Evolutionary conservation across 495 filamentous ascomycete genomes (phyloP).

Genomic region (Mycothermus thermophilus): DNA sequence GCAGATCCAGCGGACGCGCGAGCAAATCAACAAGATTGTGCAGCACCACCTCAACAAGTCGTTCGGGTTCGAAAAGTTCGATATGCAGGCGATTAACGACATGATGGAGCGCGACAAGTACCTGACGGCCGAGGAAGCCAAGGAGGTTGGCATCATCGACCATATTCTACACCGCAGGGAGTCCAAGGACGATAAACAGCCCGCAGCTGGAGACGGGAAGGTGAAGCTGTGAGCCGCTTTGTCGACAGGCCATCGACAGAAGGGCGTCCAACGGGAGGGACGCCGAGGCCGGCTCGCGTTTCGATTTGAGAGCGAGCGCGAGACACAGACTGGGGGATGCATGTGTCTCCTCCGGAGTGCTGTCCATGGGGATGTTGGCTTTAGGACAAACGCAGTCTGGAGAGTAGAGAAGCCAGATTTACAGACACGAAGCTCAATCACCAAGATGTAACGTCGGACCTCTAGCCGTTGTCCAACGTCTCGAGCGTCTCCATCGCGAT

Average conservation of each 20-base stretch:
- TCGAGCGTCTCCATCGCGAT: no score
- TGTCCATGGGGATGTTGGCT: no score
- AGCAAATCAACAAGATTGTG: slow-evolving; percentile 83
- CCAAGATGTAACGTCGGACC: no score
- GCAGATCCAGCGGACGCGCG: slow-evolving; percentile 79
- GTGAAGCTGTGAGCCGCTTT: slow-evolving; percentile 11
- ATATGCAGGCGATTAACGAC: slow-evolving; percentile 70
- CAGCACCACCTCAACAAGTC: slow-evolving; percentile 69
- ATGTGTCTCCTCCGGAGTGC: no score
- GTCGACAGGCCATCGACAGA: no score
- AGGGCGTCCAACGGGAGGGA: not conserved
- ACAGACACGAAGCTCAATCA: no score
- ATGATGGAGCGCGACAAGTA: slow-evolving; percentile 96
- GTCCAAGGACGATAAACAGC: slow-evolving; percentile 20
- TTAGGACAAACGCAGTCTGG: no score
- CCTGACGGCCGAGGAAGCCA: slow-evolving; percentile 74
- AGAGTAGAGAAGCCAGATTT: no score
- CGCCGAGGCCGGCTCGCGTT: not conserved
- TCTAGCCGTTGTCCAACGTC: no score
- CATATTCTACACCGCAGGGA: slow-evolving; percentile 53
- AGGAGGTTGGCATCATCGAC: slow-evolving; percentile 83
- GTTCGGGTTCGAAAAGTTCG: slow-evolving; percentile 41
- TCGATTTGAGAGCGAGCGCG: not conserved
- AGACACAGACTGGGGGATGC: not conserved
- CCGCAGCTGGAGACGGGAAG: slow-evolving; percentile 8